These are phyloP conservation scores for Pholiota adiposa DNA, from an alignment of 1,284 basidiomycete genomes.

Conservation along the genomic window DNA sequence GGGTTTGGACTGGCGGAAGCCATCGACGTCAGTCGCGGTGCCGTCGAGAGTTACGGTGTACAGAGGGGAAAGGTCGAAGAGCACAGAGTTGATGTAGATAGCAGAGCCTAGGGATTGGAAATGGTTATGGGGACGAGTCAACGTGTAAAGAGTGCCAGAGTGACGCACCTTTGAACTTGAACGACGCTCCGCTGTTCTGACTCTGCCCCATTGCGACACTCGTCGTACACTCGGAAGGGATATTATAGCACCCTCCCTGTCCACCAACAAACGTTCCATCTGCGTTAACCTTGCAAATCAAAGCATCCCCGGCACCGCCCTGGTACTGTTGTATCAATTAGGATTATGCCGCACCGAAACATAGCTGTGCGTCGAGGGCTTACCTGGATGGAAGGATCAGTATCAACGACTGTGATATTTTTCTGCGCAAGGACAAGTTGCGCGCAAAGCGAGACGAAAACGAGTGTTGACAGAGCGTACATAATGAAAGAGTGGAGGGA, in stretches of 20 bases:
- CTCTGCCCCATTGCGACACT: conserved; percentile 18
- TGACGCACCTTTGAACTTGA: conserved; percentile 18
- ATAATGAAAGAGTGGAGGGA: too few species aligned
- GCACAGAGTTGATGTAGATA: conserved; percentile 18
- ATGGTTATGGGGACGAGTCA: not conserved
- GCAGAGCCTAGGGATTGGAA: conserved; percentile 11
- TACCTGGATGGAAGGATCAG: conserved; percentile 2
- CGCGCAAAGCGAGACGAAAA: not conserved
- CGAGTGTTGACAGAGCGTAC: not conserved
- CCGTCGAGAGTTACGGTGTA: conserved; percentile 21
- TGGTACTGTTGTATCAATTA: conserved; percentile 3
- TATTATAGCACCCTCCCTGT: conserved; percentile 17
- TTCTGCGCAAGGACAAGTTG: not conserved
- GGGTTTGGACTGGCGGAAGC: not conserved
- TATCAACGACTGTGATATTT: conserved; percentile 3
- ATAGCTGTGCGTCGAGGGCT: not conserved
- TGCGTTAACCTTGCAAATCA: conserved; percentile 15
- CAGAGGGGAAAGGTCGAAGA: conserved; percentile 14
- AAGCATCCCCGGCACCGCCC: conserved; percentile 12
- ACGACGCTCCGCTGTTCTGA: conserved; percentile 9
- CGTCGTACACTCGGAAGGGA: conserved; percentile 10
- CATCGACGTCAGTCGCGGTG: conserved; percentile 14
- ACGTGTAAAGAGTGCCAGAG: not conserved
- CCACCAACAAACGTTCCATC: conserved; percentile 2
- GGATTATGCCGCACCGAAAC: not conserved